Evolutionary conservation across 345 rosid genomes (phyloP).

Genomic region (Brassica carinata): DNA sequence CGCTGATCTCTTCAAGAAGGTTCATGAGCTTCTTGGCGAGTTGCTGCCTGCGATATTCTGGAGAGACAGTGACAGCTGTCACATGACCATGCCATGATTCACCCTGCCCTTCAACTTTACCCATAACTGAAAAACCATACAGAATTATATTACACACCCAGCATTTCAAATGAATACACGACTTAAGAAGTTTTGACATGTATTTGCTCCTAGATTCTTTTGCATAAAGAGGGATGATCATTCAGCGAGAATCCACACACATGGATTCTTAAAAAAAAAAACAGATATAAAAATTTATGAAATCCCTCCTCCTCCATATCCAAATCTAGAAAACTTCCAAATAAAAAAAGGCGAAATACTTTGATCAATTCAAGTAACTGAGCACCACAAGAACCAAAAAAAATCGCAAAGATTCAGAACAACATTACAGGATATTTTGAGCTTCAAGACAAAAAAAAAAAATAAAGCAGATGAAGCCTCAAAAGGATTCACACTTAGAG

Average conservation of each 20-base stretch:
- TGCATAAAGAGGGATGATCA: too few species aligned
- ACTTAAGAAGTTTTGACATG: neutral
- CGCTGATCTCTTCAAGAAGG: constrained; percentile 80
- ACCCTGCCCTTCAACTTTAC: constrained; percentile 96
- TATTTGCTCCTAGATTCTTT: too few species aligned
- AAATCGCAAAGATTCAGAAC: neutral
- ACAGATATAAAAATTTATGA: too few species aligned
- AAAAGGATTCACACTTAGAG: neutral
- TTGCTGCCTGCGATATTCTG: constrained; percentile 89
- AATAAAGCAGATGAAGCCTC: neutral
- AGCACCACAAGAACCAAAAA: neutral
- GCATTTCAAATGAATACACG: neutral
- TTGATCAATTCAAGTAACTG: neutral
- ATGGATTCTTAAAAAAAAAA: too few species aligned
- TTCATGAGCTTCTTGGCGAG: constrained; percentile 91
- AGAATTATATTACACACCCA: constrained; percentile 5
- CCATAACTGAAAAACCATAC: constrained; percentile 71
- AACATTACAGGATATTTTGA: neutral
- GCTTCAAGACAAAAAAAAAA: neutral
- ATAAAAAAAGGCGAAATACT: too few species aligned
- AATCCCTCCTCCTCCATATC: too few species aligned
- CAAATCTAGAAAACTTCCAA: too few species aligned
- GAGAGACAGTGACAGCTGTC: constrained; percentile 89
- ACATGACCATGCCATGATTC: constrained; percentile 99
- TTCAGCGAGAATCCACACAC: too few species aligned